These are phyloP conservation scores for Penicillium goetzii DNA, from an alignment of 495 filamentous ascomycete species.

Conservation along the genomic window DNA sequence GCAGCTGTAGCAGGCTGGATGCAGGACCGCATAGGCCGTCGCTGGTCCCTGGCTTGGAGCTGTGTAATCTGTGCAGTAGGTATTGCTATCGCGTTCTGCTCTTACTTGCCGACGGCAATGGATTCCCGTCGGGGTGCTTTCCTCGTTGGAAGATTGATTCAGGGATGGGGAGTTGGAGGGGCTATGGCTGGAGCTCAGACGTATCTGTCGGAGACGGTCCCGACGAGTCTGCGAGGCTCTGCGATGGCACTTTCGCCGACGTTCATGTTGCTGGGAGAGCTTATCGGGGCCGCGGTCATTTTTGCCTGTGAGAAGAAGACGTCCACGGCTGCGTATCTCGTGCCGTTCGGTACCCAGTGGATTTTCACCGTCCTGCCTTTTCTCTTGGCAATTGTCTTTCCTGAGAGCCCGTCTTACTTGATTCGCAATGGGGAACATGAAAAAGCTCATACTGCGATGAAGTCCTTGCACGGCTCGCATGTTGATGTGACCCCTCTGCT, in stretches of 20 bases:
- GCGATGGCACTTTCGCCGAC: slow-evolving; percentile 47
- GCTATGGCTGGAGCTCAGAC: slow-evolving; percentile 48
- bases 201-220: slow-evolving; percentile 50
- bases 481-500: slow-evolving; percentile 15
- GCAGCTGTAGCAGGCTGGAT: slow-evolving; percentile 40
- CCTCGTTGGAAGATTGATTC: slow-evolving; percentile 35
- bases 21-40: slow-evolving; percentile 47
- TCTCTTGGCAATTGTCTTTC: slow-evolving; percentile 12
- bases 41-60: slow-evolving; percentile 37
- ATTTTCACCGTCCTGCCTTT: slow-evolving; percentile 28
- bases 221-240: slow-evolving; percentile 42
- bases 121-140: slow-evolving; percentile 32
- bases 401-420: slow-evolving; percentile 27
- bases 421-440: slow-evolving; percentile 21
- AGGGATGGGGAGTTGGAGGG: slow-evolving; percentile 45
- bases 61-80: slow-evolving; percentile 42
- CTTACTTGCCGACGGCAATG: slow-evolving; percentile 33
- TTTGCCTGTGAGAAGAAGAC: slow-evolving; percentile 25
- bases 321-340: slow-evolving; percentile 16
- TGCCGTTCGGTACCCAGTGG: slow-evolving; percentile 38
- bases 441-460: slow-evolving; percentile 14
- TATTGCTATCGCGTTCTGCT: slow-evolving; percentile 39
- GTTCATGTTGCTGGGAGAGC: slow-evolving; percentile 48
- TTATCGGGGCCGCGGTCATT: slow-evolving; percentile 47
- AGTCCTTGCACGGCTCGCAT: slow-evolving; percentile 11